phyloP scores from a whole-genome alignment of 106 monocot genomes.

The Hemerocallis citrina region DNA sequence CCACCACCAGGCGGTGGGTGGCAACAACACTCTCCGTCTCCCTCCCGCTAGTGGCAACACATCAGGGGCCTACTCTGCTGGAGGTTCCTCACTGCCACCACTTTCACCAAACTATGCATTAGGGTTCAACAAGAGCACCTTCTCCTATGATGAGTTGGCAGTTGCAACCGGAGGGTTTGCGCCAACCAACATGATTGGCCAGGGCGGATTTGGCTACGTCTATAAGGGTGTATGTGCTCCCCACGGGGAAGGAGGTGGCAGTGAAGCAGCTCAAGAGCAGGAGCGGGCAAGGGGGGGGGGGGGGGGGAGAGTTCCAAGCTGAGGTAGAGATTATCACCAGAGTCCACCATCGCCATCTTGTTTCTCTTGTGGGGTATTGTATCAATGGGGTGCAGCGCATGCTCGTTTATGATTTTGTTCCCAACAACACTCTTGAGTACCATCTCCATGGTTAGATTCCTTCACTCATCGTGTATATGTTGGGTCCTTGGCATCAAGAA shows the following conservation, averaged over 20 bases:
- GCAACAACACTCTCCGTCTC: conserved; percentile 14
- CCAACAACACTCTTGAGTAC: conserved; percentile 74
- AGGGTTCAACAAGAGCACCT: conserved; percentile 67
- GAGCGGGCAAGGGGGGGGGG: conserved; percentile 77
- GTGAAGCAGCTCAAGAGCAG: conserved; percentile 79
- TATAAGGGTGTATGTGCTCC: conserved; percentile 67
- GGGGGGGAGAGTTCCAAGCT: conserved; percentile 85
- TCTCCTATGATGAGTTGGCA: conserved; percentile 73
- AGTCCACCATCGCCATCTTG: conserved; percentile 86
- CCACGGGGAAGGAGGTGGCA: conserved; percentile 71
- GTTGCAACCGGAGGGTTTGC: conserved; percentile 57
- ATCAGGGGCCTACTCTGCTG: conserved; percentile 38
- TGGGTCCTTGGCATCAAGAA: no score
- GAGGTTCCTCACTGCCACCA: conserved; percentile 27
- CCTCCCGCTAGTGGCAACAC: conserved; percentile 24
- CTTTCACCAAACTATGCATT: conserved; percentile 29
- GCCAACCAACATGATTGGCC: conserved; percentile 57
- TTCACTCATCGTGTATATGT: no score
- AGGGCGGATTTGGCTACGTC: conserved; percentile 85
- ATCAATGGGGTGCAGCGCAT: conserved; percentile 58
- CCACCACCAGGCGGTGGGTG: conserved; percentile 19
- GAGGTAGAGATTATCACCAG: conserved; percentile 93
- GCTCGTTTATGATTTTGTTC: conserved; percentile 84
- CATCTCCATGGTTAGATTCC: conserved; percentile 63
- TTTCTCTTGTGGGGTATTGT: conserved; percentile 81